phyloP scores from a whole-genome alignment of 352 stramenopile genomes.

The Phytophthora sp. region DNA sequence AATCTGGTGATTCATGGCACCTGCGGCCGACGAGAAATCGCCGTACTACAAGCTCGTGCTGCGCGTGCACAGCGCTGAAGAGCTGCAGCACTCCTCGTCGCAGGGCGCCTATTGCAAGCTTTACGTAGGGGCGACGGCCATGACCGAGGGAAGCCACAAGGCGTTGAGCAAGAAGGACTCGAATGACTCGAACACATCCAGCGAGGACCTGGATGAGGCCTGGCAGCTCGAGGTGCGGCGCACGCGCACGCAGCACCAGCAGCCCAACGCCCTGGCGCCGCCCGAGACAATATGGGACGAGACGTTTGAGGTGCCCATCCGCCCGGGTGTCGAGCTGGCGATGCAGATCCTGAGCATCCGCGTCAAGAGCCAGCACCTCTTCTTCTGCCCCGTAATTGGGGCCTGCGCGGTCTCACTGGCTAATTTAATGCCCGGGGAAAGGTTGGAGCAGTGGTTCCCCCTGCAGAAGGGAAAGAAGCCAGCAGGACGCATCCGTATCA shows the following conservation, averaged over 20 bases:
- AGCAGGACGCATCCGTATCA: slow-evolving; percentile 52
- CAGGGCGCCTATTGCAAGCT: slow-evolving; percentile 76
- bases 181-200: slow-evolving; percentile 23
- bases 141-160: slow-evolving; percentile 57
- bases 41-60: slow-evolving; percentile 54
- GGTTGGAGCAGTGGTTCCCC: slow-evolving; percentile 63
- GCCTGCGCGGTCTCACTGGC: slow-evolving; percentile 58
- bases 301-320: slow-evolving; percentile 54
- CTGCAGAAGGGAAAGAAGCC: slow-evolving; percentile 57
- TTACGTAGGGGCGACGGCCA: slow-evolving; percentile 56
- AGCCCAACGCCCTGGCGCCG: slow-evolving; percentile 37
- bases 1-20: slow-evolving; percentile 11
- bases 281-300: slow-evolving; percentile 66
- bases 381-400: slow-evolving; percentile 60
- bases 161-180: slow-evolving; percentile 43
- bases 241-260: slow-evolving; percentile 47
- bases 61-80: slow-evolving; percentile 59
- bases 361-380: slow-evolving; percentile 71
- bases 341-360: slow-evolving; percentile 64
- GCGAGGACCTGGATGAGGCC: slow-evolving; percentile 30
- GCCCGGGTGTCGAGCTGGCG: slow-evolving; percentile 21
- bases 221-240: slow-evolving; percentile 53
- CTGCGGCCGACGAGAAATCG: slow-evolving; percentile 1
- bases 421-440: slow-evolving; percentile 47
- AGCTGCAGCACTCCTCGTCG: slow-evolving; percentile 53